Conservation (phyloP, 1,139 yeast species). For the Kodamaea ohmeri region DNA sequence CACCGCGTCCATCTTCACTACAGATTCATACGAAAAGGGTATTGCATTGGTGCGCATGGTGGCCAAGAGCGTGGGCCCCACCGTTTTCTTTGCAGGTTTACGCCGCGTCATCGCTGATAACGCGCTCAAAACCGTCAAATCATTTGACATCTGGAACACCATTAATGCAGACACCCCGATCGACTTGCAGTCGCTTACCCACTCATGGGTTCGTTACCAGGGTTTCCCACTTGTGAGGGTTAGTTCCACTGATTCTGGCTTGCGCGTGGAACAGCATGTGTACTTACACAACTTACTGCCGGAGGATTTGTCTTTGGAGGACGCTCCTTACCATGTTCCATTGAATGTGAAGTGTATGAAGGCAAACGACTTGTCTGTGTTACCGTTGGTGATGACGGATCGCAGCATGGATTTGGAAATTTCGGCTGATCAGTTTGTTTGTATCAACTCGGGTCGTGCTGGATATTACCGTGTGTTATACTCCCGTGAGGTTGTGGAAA, state of each 20-base stretch:
- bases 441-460: conserved; percentile 44
- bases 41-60: conserved; percentile 57
- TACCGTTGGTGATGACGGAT: conserved; percentile 48
- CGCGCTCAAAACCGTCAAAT: conserved; percentile 43
- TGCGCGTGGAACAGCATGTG: conserved; percentile 53
- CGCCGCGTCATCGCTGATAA: conserved; percentile 40
- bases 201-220: conserved; percentile 58
- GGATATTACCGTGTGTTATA: conserved; percentile 45
- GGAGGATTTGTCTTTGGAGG: conserved; percentile 35
- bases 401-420: conserved; percentile 39
- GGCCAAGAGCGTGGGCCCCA: conserved; percentile 38
- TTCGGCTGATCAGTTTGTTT: conserved; percentile 21
- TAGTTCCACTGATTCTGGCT: conserved; percentile 20
- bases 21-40: conserved; percentile 63
- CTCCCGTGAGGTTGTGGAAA: conserved; percentile 20
- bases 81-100: conserved; percentile 34
- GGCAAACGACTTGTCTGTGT: conserved; percentile 28
- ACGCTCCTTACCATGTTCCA: conserved; percentile 52
- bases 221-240: conserved; percentile 59
- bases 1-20: conserved; percentile 44
- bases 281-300: conserved; percentile 31
- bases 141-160: conserved; percentile 56
- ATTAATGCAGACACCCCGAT: conserved; percentile 29
- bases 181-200: conserved; percentile 42
- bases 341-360: conserved; percentile 36